A percentile compares a stretch with the other conserved stretches of the same genome.
phyloP scores from a whole-genome alignment of 441 rosid genomes.

The Rhodomyrtus psidioides region DNA sequence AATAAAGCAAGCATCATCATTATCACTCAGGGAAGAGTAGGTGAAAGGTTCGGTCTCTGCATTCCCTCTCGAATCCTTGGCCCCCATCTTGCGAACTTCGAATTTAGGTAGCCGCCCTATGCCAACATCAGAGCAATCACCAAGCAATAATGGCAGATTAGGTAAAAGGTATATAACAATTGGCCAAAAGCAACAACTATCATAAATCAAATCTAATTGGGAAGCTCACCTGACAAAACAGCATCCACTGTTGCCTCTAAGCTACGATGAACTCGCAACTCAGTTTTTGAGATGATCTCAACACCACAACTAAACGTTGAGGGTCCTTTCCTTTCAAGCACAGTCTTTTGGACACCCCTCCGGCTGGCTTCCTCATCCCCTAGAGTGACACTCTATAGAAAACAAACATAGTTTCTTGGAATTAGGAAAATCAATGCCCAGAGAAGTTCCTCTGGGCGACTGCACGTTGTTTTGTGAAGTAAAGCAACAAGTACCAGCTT shows the following conservation, averaged over 20 bases:
- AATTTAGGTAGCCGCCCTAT: slow-evolving; percentile 57
- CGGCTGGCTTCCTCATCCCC: slow-evolving; percentile 90
- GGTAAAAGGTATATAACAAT: background rate
- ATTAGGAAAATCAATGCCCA: background rate
- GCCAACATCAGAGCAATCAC: slow-evolving; percentile 12
- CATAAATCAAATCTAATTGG: background rate
- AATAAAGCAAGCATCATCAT: slow-evolving; percentile 21
- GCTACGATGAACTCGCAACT: slow-evolving; percentile 80
- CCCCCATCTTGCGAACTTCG: slow-evolving; percentile 55
- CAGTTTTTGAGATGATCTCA: slow-evolving; percentile 75
- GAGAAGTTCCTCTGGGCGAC: background rate
- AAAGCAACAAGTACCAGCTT: background rate
- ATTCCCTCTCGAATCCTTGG: slow-evolving; percentile 28
- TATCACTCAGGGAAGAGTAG: slow-evolving; percentile 16
- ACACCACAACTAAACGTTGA: slow-evolving; percentile 71
- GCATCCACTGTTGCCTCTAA: slow-evolving; percentile 93
- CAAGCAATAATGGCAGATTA: background rate
- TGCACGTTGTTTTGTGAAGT: background rate
- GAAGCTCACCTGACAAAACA: slow-evolving; percentile 53
- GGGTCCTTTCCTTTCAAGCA: slow-evolving; percentile 87
- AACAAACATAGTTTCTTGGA: background rate
- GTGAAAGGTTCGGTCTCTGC: slow-evolving; percentile 15
- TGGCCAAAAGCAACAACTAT: background rate
- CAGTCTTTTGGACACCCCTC: slow-evolving; percentile 84
- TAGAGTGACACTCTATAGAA: slow-evolving; percentile 65